These are phyloP conservation scores for Vanilla planifolia DNA, from an alignment of 106 monocot genomes.

Conservation along the genomic window DNA sequence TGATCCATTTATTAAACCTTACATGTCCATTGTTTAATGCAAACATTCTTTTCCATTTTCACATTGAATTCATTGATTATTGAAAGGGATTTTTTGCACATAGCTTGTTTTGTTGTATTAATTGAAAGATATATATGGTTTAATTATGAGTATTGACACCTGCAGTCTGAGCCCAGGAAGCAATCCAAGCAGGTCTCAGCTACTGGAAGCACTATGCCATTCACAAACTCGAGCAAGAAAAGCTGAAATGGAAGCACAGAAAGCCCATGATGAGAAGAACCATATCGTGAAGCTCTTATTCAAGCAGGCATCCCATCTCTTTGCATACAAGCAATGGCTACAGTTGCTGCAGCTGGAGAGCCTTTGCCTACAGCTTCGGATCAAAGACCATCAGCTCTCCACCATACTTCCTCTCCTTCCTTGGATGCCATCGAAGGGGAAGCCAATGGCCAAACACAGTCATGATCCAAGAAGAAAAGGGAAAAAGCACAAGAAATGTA, in stretches of 20 bases:
- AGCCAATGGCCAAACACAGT: not conserved
- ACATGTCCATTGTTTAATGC: no score
- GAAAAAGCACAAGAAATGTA: constrained; percentile 32
- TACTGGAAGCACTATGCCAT: constrained; percentile 77
- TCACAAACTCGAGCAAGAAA: constrained; percentile 85
- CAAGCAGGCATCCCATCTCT: constrained; percentile 80
- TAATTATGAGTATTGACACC: no score
- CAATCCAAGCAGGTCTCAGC: constrained; percentile 39
- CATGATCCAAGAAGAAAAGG: constrained; percentile 15
- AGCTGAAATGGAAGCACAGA: constrained; percentile 81
- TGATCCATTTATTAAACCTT: no score
- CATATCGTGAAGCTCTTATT: constrained; percentile 75
- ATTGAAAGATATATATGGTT: no score
- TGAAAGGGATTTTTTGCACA: no score
- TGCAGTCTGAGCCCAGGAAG: constrained; percentile 10
- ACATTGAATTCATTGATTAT: no score
- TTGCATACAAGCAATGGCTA: constrained; percentile 90
- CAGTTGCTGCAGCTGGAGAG: constrained; percentile 72
- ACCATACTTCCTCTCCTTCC: constrained; percentile 42
- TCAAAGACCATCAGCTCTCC: constrained; percentile 55
- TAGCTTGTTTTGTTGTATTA: no score
- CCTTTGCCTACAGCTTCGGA: constrained; percentile 60
- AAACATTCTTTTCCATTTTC: no score
- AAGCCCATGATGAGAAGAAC: constrained; percentile 73
- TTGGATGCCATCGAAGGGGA: constrained; percentile 27